Percentiles rank a stretch among this genome's conserved stretches.
These are phyloP conservation scores for Eimeria sp. DNA, from an alignment of 169 alveolate species.

Conservation along the genomic window DNA sequence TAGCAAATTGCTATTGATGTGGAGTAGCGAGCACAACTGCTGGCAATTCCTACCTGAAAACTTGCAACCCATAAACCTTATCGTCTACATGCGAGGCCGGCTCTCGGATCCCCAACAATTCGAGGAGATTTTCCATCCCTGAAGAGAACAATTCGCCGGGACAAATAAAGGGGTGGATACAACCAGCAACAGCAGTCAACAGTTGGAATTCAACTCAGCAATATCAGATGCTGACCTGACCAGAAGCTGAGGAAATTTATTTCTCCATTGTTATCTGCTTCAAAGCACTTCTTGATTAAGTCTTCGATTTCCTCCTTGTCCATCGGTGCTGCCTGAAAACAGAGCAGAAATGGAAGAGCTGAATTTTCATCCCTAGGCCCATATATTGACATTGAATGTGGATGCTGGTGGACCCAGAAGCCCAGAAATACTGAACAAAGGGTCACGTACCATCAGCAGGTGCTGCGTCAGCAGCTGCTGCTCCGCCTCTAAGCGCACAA, in stretches of 20 bases:
- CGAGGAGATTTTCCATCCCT: conserved; percentile 81
- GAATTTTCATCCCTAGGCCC: neutral
- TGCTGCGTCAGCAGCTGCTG: conserved; percentile 80
- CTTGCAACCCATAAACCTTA: conserved; percentile 68
- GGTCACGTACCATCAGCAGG: conserved; percentile 56
- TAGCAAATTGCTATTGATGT: neutral
- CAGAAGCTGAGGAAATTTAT: conserved; percentile 80
- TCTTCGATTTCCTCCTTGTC: conserved; percentile 64
- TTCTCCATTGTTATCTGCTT: conserved; percentile 67
- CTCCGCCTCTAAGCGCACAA: conserved; percentile 63
- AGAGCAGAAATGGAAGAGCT: neutral
- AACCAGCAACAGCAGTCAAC: neutral
- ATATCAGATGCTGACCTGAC: conserved; percentile 50
- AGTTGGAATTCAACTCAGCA: neutral
- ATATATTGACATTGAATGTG: neutral
- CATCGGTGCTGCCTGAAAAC: conserved; percentile 66
- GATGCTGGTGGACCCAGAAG: neutral
- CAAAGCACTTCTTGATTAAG: conserved; percentile 62
- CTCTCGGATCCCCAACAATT: conserved; percentile 72
- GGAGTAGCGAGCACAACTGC: neutral
- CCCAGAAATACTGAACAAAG: neutral
- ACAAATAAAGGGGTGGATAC: neutral
- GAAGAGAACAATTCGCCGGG: neutral
- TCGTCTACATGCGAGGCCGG: conserved; percentile 59
- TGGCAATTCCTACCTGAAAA: conserved; percentile 55